phyloP scores from a whole-genome alignment of 139 green algal genomes.

The Picochlorum costavermella region DNA sequence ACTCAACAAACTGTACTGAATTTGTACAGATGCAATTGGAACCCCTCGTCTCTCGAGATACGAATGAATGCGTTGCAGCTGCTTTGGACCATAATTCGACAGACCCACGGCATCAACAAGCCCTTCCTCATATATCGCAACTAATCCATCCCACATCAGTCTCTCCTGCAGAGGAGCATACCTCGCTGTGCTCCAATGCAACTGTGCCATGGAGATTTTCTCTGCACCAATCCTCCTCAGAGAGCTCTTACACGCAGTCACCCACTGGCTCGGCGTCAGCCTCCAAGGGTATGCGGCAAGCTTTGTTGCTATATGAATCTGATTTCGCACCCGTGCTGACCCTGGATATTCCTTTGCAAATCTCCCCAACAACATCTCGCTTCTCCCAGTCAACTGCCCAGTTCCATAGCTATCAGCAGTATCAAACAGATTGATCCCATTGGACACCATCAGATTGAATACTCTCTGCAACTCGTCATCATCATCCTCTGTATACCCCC shows the following conservation, averaged over 20 bases:
- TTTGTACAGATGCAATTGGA: conserved; percentile 63
- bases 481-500: conserved; percentile 75
- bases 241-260: conserved; percentile 39
- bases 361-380: conserved; percentile 56
- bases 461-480: conserved; percentile 82
- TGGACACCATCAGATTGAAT: conserved; percentile 71
- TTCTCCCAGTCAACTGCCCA: conserved; percentile 43
- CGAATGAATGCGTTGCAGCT: conserved; percentile 53
- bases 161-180: conserved; percentile 77
- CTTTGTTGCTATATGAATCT: conserved; percentile 69
- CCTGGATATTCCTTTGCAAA: conserved; percentile 63
- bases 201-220: conserved; percentile 64
- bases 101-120: conserved; percentile 67
- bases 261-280: conserved; percentile 65
- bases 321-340: conserved; percentile 1
- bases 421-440: conserved; percentile 79
- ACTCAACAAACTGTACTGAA: conserved; percentile 86
- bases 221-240: conserved; percentile 51
- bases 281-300: conserved; percentile 79
- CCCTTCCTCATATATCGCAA: conserved; percentile 53
- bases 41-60: conserved; percentile 65
- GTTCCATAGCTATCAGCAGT: conserved; percentile 75
- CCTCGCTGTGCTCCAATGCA: conserved; percentile 82
- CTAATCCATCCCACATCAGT: conserved; percentile 66
- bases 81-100: conserved; percentile 58